Conservation (phyloP, 2,329 filamentous ascomycete species). For the Kalaharituber pfeilii region DNA sequence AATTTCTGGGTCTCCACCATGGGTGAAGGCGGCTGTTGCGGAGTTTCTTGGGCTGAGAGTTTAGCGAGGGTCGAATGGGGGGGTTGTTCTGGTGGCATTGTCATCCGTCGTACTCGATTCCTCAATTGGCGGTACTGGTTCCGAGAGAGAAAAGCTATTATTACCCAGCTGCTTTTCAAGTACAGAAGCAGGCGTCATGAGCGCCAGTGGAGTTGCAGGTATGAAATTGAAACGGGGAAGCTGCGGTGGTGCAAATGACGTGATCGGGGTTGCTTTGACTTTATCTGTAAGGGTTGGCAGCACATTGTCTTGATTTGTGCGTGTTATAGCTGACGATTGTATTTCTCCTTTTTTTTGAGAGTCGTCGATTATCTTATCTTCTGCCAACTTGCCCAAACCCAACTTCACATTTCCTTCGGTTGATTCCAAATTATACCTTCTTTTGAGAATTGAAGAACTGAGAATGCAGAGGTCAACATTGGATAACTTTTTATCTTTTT, state of each 20-base stretch:
- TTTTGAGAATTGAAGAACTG: neutral
- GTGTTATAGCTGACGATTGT: too few relatives aligned
- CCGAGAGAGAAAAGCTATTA: neutral
- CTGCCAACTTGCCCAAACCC: too few relatives aligned
- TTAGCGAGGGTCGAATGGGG: neutral
- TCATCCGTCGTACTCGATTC: too few relatives aligned
- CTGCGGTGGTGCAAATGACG: neutral
- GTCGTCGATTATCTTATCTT: too few relatives aligned
- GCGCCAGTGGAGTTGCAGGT: constrained; percentile 14
- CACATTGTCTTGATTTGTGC: too few relatives aligned
- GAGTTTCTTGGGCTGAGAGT: neutral
- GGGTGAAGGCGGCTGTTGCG: constrained; percentile 16
- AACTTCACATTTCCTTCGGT: neutral
- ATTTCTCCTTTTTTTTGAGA: too few relatives aligned
- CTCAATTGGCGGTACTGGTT: neutral
- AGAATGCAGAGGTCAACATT: neutral
- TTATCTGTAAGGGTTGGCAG: too few relatives aligned
- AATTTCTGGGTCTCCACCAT: constrained; percentile 14
- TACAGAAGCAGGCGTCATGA: constrained; percentile 8
- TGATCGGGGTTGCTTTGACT: too few relatives aligned
- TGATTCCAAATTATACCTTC: neutral
- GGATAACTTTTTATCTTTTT: neutral
- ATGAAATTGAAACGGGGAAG: constrained; percentile 15
- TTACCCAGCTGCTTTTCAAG: constrained; percentile 15
- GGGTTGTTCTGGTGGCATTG: neutral